These are phyloP conservation scores for Calocybe gambosa DNA, from an alignment of 1,284 basidiomycete species.

Conservation along the genomic window DNA sequence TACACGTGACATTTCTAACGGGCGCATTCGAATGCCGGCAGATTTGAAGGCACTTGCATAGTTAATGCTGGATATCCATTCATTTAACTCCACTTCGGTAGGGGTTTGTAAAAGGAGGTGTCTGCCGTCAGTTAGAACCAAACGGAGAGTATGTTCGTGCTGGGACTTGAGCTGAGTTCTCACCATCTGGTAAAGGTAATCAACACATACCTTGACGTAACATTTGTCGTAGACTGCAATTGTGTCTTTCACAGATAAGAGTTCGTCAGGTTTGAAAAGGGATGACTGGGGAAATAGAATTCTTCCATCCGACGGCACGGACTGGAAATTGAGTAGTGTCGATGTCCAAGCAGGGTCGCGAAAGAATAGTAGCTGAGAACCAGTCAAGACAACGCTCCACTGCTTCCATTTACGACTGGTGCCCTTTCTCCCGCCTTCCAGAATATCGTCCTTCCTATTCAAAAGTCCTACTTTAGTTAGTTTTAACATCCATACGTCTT, in stretches of 20 bases:
- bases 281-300: conserved; percentile 45
- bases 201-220: conserved; percentile 59
- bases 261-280: conserved; percentile 82
- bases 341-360: conserved; percentile 74
- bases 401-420: conserved; percentile 82
- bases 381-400: conserved; percentile 84
- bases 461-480: conserved; percentile 82
- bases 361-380: conserved; percentile 89
- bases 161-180: conserved; percentile 23
- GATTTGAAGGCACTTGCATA: conserved; percentile 92
- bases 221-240: conserved; percentile 77
- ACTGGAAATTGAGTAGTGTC: conserved; percentile 46
- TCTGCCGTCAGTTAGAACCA: conserved; percentile 71
- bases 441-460: conserved; percentile 78
- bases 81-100: conserved; percentile 75
- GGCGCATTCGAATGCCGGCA: conserved; percentile 79
- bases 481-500: conserved; percentile 53
- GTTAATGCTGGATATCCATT: conserved; percentile 92
- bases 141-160: conserved; percentile 73
- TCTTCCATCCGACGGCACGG: conserved; percentile 33
- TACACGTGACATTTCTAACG: conserved; percentile 59
- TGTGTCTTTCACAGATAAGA: conserved; percentile 73
- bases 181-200: neutral
- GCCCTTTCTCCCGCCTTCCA: conserved; percentile 73
- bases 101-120: conserved; percentile 79